Evolutionary conservation across 164 flowering plant species (phyloP), one percentile per base, ranked within the genome.

Genomic region (Akebia trifoliata): DNA sequence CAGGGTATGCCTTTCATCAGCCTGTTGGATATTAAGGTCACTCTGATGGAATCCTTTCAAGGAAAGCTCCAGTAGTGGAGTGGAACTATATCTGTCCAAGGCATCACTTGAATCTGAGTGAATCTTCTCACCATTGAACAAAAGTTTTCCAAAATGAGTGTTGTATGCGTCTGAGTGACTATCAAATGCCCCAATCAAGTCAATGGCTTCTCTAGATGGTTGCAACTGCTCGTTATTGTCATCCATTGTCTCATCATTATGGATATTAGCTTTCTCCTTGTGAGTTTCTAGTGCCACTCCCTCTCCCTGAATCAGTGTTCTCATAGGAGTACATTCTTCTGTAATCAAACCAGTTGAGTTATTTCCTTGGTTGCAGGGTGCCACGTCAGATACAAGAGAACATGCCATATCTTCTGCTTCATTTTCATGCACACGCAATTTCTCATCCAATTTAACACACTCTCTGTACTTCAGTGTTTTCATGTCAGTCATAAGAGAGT

Each of bases 111-210:
- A 60, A 30, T 64, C 50, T 26, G 65, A 55, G 39, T 60, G 59
- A 24, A 20, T 15, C 20, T 63, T 60, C n/a, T 44, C 26, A 25
- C 18, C 52, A 20, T 22, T 51, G 37, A 26, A 37, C 4, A 46
- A 29, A 53, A 22, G 43, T 45, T 64, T 31, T 48, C 50, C 21
- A 24, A 42, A 15, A 42, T 28, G 37, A 25, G 60, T 39, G 14
- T 14, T 49, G 38, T 31, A 57, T 8, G 38, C n/a, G 8, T 44
- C 4, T 61, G 50, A 57, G 42, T 64, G 54, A 39, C 62, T 78
- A 64, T 72, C 77, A 64, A 77, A 81, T 47, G 80, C 67, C 66
- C 94, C 91, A 68, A 87, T 85, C 67, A 87, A 79, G 73, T 90
- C 94, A 47, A 80, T 87, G 62, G 84, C 86, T 69, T 78, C 80